Evolutionary conservation across 257 asterid species (phyloP), one percentile per base, ranked within the genome.

Genomic region (Ballota nigra): DNA sequence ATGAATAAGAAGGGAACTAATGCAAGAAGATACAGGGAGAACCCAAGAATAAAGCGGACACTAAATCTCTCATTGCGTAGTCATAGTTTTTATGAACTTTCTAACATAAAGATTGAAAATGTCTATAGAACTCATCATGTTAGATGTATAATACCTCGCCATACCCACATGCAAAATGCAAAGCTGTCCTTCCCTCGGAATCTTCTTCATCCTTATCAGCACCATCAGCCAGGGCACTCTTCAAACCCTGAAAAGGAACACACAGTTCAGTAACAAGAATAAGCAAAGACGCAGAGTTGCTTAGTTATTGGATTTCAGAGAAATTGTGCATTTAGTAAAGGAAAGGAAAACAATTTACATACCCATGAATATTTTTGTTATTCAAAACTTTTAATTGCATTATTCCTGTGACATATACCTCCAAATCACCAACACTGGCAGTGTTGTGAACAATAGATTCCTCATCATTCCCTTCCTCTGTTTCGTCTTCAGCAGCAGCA

Each of bases 131-230:
- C 9, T 47, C 20, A 47, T 47, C 16, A 12, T 47, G 10, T 47
- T 47, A 47, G 55, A 47, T 47, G 55, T 47, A n/a, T n/a, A 47
- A 53, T 86, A 95, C 99, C 98, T 92, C 98, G 67, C 99, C 99
- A 68, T 95, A 90, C 77, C 99, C 98, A 80, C 99, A 95, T 18
- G 99, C 92, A 84, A 95, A 92, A 86, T 92, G 99, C 81, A 95
- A 82, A n/a, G 98, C 98, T 4, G 99, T 95, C 83, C 98, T 90
- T 80, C 97, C 98, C 83, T 90, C 99, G 0, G 98, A 87, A 79
- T 95, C 99, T 83, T 92, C 98, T 79, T 92, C 99, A 68, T 95
- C 98, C 83, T 92, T 87, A 78, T 95, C 92, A 78, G 95, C 94
- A 68, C 98, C 99, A 56, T 76, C 87, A 64, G 96, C 87, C 19